Conservation (phyloP, 805 yeast genomes). For the Clavispora santaluciae region DNA sequence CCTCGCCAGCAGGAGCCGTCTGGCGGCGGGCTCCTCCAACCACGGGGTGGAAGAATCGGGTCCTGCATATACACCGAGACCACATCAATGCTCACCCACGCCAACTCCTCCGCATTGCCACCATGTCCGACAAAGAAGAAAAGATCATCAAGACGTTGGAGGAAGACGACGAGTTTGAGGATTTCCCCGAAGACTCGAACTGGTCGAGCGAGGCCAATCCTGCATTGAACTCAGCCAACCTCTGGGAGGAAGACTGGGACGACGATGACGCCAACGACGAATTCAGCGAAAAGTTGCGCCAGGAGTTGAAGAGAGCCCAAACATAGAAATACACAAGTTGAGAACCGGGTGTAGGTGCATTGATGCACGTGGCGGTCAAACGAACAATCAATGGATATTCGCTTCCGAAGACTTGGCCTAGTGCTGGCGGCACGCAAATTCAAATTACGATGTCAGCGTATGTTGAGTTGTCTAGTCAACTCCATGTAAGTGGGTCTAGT, state of each 20-base stretch:
- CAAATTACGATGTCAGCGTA: too few species aligned
- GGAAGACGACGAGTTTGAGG: conserved; percentile 97
- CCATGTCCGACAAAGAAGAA: conserved; percentile 23
- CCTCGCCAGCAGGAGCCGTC: too few species aligned
- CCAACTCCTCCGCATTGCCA: not conserved
- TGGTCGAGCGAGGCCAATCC: conserved; percentile 62
- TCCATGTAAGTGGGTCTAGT: too few species aligned
- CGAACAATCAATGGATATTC: too few species aligned
- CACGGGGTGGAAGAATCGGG: too few species aligned
- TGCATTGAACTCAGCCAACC: conserved; percentile 49
- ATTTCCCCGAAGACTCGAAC: conserved; percentile 79
- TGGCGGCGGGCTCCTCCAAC: too few species aligned
- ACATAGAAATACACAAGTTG: conserved; percentile 2
- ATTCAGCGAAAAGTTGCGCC: conserved; percentile 69
- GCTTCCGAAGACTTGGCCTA: too few species aligned
- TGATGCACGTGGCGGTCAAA: too few species aligned
- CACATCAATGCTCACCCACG: not conserved
- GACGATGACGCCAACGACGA: conserved; percentile 92
- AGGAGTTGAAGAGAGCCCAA: conserved; percentile 29
- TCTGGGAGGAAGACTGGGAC: conserved; percentile 98
- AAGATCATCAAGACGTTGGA: conserved; percentile 68
- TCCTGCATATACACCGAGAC: not conserved
- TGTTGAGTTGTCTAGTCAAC: too few species aligned
- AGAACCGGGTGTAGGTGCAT: not conserved
- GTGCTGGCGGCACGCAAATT: too few species aligned